Evolutionary conservation across 2,329 filamentous ascomycete genomes (phyloP), one percentile per base, ranked within the genome.

Genomic region (Talaromyces albobiverticillius): DNA sequence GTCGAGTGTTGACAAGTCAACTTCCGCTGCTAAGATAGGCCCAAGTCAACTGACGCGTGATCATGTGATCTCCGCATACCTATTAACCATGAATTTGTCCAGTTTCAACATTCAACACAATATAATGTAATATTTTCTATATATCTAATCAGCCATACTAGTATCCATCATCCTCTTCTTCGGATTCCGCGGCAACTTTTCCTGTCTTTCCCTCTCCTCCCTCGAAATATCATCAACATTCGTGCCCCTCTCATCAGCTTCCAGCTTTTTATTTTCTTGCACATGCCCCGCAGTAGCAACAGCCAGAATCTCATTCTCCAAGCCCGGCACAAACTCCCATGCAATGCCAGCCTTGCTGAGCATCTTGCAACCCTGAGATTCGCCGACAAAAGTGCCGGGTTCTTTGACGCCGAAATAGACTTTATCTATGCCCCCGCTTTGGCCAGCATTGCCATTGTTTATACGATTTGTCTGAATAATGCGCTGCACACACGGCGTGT

Each of bases 351-450:
- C 85, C 43, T 82, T 81, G 62, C 86, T 81, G 53, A 99, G 76
- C 67, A 82, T 86, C 61, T 72, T 76, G 62, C 85, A 84, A 7
- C 91, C 91, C 55, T 86, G 82, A 60, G 95, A 97, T 56, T 88
- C 81, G 5, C 84, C 85, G 16, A 97, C 90, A 72, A 97, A 99
- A 29, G 84, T 96, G 63, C 89, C 88, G 0, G 94, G 94, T 73
- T 99, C 94, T 62, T 86, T 81, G 0, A 96, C 89, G 0, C 94
- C 94, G 25, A 95, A 85, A 62, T 93, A 95, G 4, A 99, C 90
- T 45, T 83, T 88, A 57, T 79, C 81, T 53, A 96, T 88, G 40
- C 80, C 83, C 1, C 76, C 77, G n/a, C n/a, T n/a, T 11, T 36
- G 36, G 18, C 87, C 76, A 9, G 66, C 60, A 57, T 65, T 48